Base-by-base conservation (phyloP, 768 basidiomycete species). In the Auriscalpium vulgare region DNA sequence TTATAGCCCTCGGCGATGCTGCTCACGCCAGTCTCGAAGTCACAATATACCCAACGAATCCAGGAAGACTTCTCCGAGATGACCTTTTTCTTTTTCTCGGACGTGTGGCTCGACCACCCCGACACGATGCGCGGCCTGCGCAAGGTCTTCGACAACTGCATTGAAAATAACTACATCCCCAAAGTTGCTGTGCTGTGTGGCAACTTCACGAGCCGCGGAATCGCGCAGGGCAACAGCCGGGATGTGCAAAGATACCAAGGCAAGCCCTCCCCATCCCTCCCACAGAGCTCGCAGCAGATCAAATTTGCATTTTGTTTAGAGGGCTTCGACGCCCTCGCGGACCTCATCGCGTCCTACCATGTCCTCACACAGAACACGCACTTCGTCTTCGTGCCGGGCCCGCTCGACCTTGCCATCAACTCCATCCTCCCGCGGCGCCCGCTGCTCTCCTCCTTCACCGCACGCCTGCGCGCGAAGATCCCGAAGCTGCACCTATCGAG, bases 371-470 rank as follows among this genome's bases (percentile, higher is more conserved):
- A 84, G 7, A 72, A 72, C 46, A 93, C 94, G 0, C 91, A 95
- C 67, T 97, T 98, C 69, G 81, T 98, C 53, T 83, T 99, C 60
- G 87, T 98, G 19, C 97, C 97, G 6, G 97, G 97, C 7, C 97
- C 97, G 2, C 74, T 90, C 51, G 97, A 99, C 71, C 79, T 95
- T 23, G 85, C 88, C 1, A 75, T 88, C 54, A 91, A 91, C 54
- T 78, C 85, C 10, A 81, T 86, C 19, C 72, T 97, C 11, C 97
- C 97, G 34, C 84, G 91, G 36, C 82, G 83, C 43, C 81, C 91
- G 1, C 75, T 99, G 34, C 80, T 97, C 4, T 81, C 88, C 1
- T 79, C 83, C 2, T 84, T 98, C 63, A 78, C 83, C 0, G 71
- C 82, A 14, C 82, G 85, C 38, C 72, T 99, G 37, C 83, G 78